Evolutionary conservation across 2,329 filamentous ascomycete genomes (phyloP).

Genomic region (Aspergillaceae sp.): DNA sequence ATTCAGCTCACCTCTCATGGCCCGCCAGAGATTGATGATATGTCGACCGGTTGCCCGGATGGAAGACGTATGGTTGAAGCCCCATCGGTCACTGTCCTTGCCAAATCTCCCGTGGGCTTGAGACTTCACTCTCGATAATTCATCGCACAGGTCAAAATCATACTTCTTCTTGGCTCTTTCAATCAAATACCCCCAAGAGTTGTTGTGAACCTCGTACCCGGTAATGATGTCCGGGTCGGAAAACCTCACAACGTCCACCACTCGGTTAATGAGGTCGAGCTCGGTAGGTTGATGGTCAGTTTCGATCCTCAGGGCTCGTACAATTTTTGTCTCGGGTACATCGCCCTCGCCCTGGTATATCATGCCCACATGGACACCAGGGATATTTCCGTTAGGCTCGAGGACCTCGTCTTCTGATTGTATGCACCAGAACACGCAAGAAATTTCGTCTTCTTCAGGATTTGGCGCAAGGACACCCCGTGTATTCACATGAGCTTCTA

Average conservation of each 20-base stretch:
- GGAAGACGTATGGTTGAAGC: slow-evolving; percentile 85
- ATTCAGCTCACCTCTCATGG: slow-evolving; percentile 88
- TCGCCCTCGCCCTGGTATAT: slow-evolving; percentile 60
- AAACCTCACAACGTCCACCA: slow-evolving; percentile 75
- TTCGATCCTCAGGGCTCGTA: slow-evolving; percentile 53
- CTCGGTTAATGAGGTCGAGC: slow-evolving; percentile 71
- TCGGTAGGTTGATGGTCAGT: slow-evolving; percentile 70
- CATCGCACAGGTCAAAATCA: slow-evolving; percentile 82
- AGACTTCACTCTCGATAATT: slow-evolving; percentile 79
- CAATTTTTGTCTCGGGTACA: slow-evolving; percentile 51
- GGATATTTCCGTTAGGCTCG: slow-evolving; percentile 40
- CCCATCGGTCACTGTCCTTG: slow-evolving; percentile 83
- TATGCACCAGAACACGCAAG: slow-evolving; percentile 83
- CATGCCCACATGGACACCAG: slow-evolving; percentile 58
- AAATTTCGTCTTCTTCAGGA: slow-evolving; percentile 80
- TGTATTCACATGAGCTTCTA: slow-evolving; percentile 88
- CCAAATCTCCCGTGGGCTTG: slow-evolving; percentile 76
- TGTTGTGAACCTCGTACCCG: slow-evolving; percentile 87
- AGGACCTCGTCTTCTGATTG: slow-evolving; percentile 61
- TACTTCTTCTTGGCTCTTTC: slow-evolving; percentile 80
- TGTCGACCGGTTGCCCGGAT: slow-evolving; percentile 89
- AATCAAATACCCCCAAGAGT: slow-evolving; percentile 92
- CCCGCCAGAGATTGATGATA: slow-evolving; percentile 94
- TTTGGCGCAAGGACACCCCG: slow-evolving; percentile 74
- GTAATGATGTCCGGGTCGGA: slow-evolving; percentile 89